Evolutionary conservation across 441 rosid species (phyloP).

Genomic region (Melastoma candidum): DNA sequence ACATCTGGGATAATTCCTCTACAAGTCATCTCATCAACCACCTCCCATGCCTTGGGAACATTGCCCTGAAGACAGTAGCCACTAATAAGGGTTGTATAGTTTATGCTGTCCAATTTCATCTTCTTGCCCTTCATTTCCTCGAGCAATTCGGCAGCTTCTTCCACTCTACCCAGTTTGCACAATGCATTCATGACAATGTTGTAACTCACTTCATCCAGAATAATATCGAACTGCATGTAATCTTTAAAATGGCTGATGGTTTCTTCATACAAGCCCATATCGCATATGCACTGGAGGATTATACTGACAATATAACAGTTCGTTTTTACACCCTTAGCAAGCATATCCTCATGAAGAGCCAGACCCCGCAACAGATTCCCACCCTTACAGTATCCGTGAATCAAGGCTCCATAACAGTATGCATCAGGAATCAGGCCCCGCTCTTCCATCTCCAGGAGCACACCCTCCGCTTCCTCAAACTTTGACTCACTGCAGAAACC

Average conservation of each 20-base stretch:
- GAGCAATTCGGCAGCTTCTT: constrained; percentile 41
- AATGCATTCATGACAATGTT: constrained; percentile 41
- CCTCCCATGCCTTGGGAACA: constrained; percentile 29
- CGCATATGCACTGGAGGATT: constrained; percentile 47
- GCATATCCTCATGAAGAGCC: constrained; percentile 35
- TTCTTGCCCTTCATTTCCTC: constrained; percentile 47
- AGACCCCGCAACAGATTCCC: constrained; percentile 35
- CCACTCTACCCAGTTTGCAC: constrained; percentile 48
- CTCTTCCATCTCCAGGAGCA: constrained; percentile 39
- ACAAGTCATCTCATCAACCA: constrained; percentile 43
- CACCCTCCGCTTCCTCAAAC: constrained; percentile 37
- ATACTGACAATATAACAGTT: constrained; percentile 44
- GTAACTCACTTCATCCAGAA: constrained; percentile 47
- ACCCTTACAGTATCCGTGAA: constrained; percentile 37
- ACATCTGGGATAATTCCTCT: constrained; percentile 42
- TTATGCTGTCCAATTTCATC: constrained; percentile 39
- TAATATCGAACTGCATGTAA: constrained; percentile 28
- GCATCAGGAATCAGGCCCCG: constrained; percentile 36
- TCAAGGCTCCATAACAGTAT: constrained; percentile 32
- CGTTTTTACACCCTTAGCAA: constrained; percentile 34
- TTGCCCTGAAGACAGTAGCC: constrained; percentile 51
- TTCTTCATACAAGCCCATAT: constrained; percentile 28
- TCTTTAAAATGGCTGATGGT: constrained; percentile 32
- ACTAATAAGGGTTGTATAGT: constrained; percentile 57
- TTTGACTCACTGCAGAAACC: constrained; percentile 55